These are phyloP conservation scores for Penicillium simplicissimum DNA, from an alignment of 495 filamentous ascomycete genomes.

Conservation along the genomic window DNA sequence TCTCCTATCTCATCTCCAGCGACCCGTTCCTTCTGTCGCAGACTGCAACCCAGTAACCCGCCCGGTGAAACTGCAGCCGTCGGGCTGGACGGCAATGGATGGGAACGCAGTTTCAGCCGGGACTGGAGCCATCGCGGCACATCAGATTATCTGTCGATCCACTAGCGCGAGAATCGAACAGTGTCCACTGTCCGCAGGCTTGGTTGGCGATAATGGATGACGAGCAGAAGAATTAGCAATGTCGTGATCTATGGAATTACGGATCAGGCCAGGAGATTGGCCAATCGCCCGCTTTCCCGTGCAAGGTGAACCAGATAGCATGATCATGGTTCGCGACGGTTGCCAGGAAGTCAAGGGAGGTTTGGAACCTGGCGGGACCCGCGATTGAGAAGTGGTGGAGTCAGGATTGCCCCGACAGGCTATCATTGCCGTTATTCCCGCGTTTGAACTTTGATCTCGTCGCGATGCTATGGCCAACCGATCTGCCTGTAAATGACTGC, in stretches of 20 bases:
- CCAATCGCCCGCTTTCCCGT: slow-evolving; percentile 1
- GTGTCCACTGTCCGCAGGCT: too few relatives aligned
- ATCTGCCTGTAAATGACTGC: not conserved
- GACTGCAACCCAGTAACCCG: slow-evolving; percentile 17
- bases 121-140: not conserved
- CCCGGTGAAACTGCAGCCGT: slow-evolving; percentile 15
- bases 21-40: slow-evolving; percentile 6
- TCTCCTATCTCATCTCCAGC: not conserved
- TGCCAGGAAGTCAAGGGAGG: not conserved
- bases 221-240: not conserved
- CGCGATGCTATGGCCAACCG: not conserved
- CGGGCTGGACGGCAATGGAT: not conserved
- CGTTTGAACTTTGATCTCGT: not conserved
- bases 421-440: not conserved
- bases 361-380: slow-evolving; percentile 18
- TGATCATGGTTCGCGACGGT: slow-evolving; percentile 10
- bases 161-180: not conserved
- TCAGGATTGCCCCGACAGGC: not conserved
- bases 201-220: not conserved
- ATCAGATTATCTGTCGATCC: not conserved
- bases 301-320: not conserved
- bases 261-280: slow-evolving; percentile 7
- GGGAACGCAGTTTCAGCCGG: not conserved
- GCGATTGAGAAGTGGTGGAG: slow-evolving; percentile 5
- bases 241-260: not conserved